These are phyloP conservation scores for Delitschia confertaspora DNA, from an alignment of 495 filamentous ascomycete species.

Conservation along the genomic window DNA sequence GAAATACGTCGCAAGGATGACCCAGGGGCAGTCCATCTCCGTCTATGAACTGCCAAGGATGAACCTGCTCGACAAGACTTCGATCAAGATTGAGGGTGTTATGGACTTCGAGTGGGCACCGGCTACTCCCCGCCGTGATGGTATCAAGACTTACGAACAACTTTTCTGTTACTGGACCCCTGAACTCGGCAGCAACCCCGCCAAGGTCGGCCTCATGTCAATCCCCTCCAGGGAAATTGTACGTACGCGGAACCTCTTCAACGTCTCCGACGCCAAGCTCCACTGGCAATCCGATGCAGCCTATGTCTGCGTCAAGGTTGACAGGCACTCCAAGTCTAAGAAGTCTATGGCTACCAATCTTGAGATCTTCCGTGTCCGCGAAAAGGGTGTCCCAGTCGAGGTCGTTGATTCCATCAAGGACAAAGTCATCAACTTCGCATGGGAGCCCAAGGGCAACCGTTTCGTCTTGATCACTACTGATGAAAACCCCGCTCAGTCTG, in stretches of 20 bases:
- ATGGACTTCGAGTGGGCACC: slow-evolving; percentile 98
- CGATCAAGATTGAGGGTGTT: slow-evolving; percentile 90
- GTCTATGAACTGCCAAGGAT: slow-evolving; percentile 91
- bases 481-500: slow-evolving; percentile 66
- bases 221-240: slow-evolving; percentile 90
- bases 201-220: slow-evolving; percentile 91
- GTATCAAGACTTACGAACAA: slow-evolving; percentile 84
- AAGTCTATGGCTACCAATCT: slow-evolving; percentile 94
- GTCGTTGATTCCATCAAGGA: slow-evolving; percentile 96
- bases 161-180: slow-evolving; percentile 98
- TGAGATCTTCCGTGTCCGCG: slow-evolving; percentile 92
- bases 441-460: slow-evolving; percentile 94
- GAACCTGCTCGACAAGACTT: slow-evolving; percentile 78
- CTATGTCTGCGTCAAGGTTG: slow-evolving; percentile 96
- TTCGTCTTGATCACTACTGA: slow-evolving; percentile 96
- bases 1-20: slow-evolving; percentile 90
- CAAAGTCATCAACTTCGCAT: slow-evolving; percentile 97
- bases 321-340: slow-evolving; percentile 97
- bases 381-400: slow-evolving; percentile 96
- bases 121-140: slow-evolving; percentile 64
- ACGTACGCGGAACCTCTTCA: slow-evolving; percentile 92
- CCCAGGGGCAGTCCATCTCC: slow-evolving; percentile 78
- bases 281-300: slow-evolving; percentile 92
- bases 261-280: slow-evolving; percentile 91
- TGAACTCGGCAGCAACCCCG: slow-evolving; percentile 96